Evolutionary conservation across 352 stramenopile genomes (phyloP), one percentile per base, ranked within the genome.

Genomic region (Globisporangium heterothallicum): DNA sequence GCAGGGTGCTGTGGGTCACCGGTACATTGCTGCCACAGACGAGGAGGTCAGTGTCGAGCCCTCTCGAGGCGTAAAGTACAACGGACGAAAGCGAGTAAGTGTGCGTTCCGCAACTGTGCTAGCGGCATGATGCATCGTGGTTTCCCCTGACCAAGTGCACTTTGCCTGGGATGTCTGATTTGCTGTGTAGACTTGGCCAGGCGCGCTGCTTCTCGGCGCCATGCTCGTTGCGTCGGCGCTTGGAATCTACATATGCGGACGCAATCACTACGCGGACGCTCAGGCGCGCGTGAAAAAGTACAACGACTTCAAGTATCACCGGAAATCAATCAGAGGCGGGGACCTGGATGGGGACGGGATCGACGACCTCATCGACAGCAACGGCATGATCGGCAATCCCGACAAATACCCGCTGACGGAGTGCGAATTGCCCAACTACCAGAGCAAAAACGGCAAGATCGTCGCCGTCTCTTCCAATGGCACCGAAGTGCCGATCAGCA

Each of bases 371-470:
- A 45, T 84, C 3, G 72, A 66, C 30, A 66, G 80, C 42, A 72
- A 87, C 46, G 75, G 72, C 6, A 57, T 73, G 27, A 60, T 76
- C 16, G 74, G 74, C 9, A 86, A 86, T 54, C 74, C 74, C 1
- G 74, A 77, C 43, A 63, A 64, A 32, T 86, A 86, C 41, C 72
- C 74, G 6, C 45, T 71, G 42, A 84, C 64, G 57, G 59, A 63
- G 21, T 88, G 75, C 42, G 60, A 82, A 48, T 40, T 84, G 46
- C 69, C 73, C 3, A 68, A 86, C 49, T 87, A 88, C 34, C 57
- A 72, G 36, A 86, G 74, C 61, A 88, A 88, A 59, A 64, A 74
- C 25, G 68, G 74, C 2, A 54, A 72, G 16, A 79, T 86, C 30
- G 64, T 61, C 24, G 61, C 71, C 0, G 66, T 82, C 0, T 25